A percentile compares a stretch with the other conserved stretches of the same genome.
phyloP scores from a whole-genome alignment of 2,329 filamentous ascomycete species.

The Fusarium austroafricanum region DNA sequence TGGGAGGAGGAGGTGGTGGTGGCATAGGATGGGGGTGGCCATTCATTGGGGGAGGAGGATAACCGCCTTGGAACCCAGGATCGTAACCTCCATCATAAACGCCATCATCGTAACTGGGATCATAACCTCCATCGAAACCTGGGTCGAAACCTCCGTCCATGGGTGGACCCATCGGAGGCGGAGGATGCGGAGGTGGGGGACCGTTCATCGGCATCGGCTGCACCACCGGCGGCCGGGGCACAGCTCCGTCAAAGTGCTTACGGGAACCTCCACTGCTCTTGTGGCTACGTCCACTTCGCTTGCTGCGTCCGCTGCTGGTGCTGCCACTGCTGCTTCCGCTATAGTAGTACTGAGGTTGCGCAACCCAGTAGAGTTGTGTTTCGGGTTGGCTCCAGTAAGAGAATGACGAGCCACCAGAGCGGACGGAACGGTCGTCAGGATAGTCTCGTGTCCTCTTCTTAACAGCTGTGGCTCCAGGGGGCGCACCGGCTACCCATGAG shows the following conservation, averaged over 20 bases:
- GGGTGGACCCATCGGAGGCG: constrained; percentile 29
- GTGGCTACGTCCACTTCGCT: constrained; percentile 35
- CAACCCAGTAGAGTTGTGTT: constrained; percentile 45
- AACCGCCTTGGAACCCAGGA: constrained; percentile 27
- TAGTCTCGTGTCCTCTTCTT: constrained; percentile 47
- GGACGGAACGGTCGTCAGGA: constrained; percentile 40
- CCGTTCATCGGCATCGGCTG: constrained; percentile 33
- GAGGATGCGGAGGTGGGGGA: constrained; percentile 30
- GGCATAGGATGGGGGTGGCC: constrained; percentile 24
- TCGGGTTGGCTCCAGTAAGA: constrained; percentile 41
- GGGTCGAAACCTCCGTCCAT: constrained; percentile 36
- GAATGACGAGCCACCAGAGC: constrained; percentile 36
- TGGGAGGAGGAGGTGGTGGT: constrained; percentile 34
- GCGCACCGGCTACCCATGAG: constrained; percentile 46
- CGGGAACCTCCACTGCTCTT: constrained; percentile 32
- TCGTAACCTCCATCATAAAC: constrained; percentile 28
- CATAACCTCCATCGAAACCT: constrained; percentile 19
- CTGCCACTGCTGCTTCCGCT: constrained; percentile 31
- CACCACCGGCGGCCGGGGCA: constrained; percentile 36
- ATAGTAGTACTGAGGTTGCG: constrained; percentile 30
- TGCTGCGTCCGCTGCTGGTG: constrained; percentile 32
- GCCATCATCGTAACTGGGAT: constrained; percentile 25
- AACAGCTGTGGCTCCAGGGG: constrained; percentile 38
- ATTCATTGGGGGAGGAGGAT: constrained; percentile 25
- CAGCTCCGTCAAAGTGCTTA: constrained; percentile 43